Evolutionary conservation across 2,329 filamentous ascomycete species (phyloP), one percentile per base, ranked within the genome.

Genomic region (Alternaria arbusti): DNA sequence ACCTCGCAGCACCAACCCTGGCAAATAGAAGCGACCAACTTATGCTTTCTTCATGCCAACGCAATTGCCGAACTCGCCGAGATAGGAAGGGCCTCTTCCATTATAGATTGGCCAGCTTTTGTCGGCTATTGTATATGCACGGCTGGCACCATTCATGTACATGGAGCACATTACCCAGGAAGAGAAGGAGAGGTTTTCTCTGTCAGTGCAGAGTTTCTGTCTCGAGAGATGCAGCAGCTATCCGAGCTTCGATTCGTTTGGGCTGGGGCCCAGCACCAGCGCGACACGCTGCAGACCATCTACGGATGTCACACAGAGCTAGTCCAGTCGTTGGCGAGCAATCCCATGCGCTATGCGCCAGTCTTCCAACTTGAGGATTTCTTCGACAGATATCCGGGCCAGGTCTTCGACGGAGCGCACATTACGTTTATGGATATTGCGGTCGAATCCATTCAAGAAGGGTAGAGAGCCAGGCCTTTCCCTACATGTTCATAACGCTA

Each of bases 1-100:
- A 90, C 88, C 0, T 91, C 91, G 1, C 93, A 96, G 73, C 92
- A 96, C 70, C 93, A 96, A 76, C 94, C 92, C 26, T 97, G 93
- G 93, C 93, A 96, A 76, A 95, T 96, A 51, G 92, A 96, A 76
- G 92, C 93, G 0, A 96, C 93, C 0, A 95, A 96, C 72, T 86
- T 95, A 75, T 96, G 93, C 79, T 96, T 90, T 76, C 82, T 94
- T 17, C 93, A 97, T 69, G 93, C 93, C 6, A 97, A 96, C 73
- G 92, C 93, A 6, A 94, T 96, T 55, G 89, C 92, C 1, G 93
- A 96, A 73, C 82, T 97, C 3, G 90, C 94, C 5, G 91, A 95
- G 74, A 86, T 94, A 15, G 92, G 92, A 2, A 90, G 90, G 66
- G 90, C 91, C 68, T 89, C 90, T 2, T 87, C 88, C 2, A 87